Evolutionary conservation across 306 rosid genomes (phyloP), one percentile per base, ranked within the genome.

Genomic region (Vicia sativa): DNA sequence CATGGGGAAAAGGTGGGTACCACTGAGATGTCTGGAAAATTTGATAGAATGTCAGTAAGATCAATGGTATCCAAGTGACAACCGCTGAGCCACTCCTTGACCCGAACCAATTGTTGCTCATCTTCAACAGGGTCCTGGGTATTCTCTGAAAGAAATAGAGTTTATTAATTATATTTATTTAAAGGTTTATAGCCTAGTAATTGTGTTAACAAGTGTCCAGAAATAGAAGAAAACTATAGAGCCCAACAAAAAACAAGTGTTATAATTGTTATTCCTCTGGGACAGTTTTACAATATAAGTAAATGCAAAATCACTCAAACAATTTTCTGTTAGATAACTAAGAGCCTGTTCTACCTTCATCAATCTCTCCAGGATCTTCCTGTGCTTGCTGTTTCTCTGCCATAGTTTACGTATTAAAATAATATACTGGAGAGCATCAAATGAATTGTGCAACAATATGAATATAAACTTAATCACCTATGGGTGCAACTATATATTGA

Each of bases 11-110:
- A 29, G 73, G 42, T 71, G 49, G 68, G 60, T 85, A 84, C 98
- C 90, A 85, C 77, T 72, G 97, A 90, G 82, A 93, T 85, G 78
- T 93, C 96, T 4, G 97, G 95, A 73, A 93, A 93, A 70, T 85
- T 85, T 16, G 97, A 89, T 15, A 88, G 86, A 72, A 93, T 72
- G 21, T 93, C 96, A 69, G 84, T 82, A 65, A 93, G 81, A 65
- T 85, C 87, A 72, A 88, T 67, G 50, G 86, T 71, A 72, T 88
- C 95, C 55, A 78, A 63, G 83, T 83, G 92, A 42, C 81, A 60
- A 50, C 71, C 21, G 61, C 58, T 80, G 75, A 93, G 88, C 99
- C 97, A 88, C 57, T 90, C 95, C 80, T 83, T 88, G 34, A 93
- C 86, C 64, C 97, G 80, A 62, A 83, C 73, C 48, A 72, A 39